phyloP scores from a whole-genome alignment of 2,329 filamentous ascomycete genomes.

The Ceratocystis cacaofunesta region DNA sequence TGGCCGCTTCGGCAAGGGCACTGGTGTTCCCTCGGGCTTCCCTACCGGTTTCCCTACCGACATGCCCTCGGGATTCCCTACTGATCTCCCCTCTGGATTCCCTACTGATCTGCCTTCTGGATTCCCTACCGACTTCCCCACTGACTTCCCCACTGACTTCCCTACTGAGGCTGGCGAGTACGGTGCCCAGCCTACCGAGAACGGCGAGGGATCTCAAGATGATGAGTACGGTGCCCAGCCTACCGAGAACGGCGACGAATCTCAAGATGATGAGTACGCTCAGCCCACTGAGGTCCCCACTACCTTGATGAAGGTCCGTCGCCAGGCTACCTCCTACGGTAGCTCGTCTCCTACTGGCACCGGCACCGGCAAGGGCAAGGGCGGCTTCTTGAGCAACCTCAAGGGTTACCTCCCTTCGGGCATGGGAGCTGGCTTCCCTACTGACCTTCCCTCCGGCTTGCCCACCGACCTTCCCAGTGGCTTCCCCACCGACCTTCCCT shows the following conservation, averaged over 20 bases:
- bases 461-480: neutral
- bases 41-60: neutral
- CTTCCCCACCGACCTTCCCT: neutral
- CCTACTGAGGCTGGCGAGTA: no score
- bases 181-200: no score
- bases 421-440: neutral
- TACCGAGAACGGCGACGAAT: no score
- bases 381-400: neutral
- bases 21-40: neutral
- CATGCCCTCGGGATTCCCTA: neutral
- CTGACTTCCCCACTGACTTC: no score
- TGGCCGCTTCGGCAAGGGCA: neutral
- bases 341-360: neutral
- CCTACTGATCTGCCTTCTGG: no score
- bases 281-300: neutral
- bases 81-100: no score
- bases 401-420: neutral
- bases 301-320: conserved; percentile 10
- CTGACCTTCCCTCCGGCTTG: neutral
- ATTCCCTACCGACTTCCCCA: no score
- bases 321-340: neutral
- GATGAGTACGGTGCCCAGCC: no score
- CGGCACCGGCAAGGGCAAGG: neutral
- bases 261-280: no score
- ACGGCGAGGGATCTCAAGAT: no score